These are phyloP conservation scores for Termitomyces eurrhizus DNA, from an alignment of 768 basidiomycete species.

Conservation along the genomic window DNA sequence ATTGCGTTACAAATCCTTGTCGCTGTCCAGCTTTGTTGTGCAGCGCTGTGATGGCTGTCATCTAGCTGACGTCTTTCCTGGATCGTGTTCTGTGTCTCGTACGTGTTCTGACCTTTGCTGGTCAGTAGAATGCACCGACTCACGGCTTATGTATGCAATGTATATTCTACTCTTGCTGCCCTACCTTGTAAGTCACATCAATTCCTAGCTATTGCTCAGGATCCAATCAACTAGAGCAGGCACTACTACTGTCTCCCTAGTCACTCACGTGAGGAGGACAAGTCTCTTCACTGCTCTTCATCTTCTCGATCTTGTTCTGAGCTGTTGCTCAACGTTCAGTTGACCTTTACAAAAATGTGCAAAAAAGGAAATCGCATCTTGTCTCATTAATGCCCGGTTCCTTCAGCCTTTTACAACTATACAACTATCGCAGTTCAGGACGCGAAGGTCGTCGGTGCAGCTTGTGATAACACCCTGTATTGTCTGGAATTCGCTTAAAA, in stretches of 20 bases:
- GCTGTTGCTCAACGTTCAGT: constrained; percentile 26
- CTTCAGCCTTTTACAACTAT: too few species aligned
- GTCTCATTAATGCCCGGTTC: constrained; percentile 15
- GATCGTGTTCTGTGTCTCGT: constrained; percentile 32
- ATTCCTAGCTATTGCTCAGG: not conserved
- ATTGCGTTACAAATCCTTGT: constrained; percentile 26
- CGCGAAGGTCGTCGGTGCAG: constrained; percentile 3
- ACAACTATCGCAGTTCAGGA: too few species aligned
- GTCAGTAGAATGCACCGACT: constrained; percentile 23
- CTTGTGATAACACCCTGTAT: constrained; percentile 25
- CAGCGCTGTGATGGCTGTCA: constrained; percentile 21
- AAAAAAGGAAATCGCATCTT: constrained; percentile 14
- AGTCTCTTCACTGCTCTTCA: not conserved
- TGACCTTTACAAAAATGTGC: constrained; percentile 21
- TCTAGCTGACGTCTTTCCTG: constrained; percentile 31
- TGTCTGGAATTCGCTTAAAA: constrained; percentile 16
- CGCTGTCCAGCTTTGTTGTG: constrained; percentile 23
- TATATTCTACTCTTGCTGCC: constrained; percentile 29
- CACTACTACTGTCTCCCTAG: constrained; percentile 21
- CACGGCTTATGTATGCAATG: constrained; percentile 20
- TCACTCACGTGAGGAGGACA: constrained; percentile 22
- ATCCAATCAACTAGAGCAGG: constrained; percentile 17
- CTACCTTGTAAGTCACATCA: constrained; percentile 26
- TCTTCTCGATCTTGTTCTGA: constrained; percentile 2
- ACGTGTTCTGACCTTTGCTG: constrained; percentile 29